Percentiles rank a stretch among this genome's conserved stretches.
phyloP scores from a whole-genome alignment of 208 protist genomes.

The Acanthamoeba sp. region DNA sequence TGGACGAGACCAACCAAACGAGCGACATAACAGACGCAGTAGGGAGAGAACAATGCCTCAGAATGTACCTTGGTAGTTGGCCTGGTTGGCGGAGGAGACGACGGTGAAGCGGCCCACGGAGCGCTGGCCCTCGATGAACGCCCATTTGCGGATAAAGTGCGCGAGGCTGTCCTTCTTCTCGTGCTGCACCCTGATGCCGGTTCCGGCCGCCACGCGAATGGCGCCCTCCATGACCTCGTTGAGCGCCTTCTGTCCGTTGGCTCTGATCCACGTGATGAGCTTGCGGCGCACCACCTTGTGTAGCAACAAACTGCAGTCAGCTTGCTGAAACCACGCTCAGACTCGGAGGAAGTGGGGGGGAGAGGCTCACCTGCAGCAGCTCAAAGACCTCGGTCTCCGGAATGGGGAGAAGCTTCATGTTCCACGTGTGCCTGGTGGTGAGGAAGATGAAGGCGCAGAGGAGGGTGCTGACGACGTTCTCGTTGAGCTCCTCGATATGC shows the following conservation, averaged over 20 bases:
- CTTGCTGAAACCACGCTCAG: no score
- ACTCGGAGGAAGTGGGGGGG: no score
- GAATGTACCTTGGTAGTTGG: neutral
- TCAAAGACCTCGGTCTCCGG: conserved; percentile 87
- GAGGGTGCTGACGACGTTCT: conserved; percentile 66
- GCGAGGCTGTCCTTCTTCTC: neutral
- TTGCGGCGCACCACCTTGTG: conserved; percentile 78
- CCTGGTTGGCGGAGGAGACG: conserved; percentile 47
- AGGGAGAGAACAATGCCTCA: neutral
- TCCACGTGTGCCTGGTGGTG: conserved; percentile 83
- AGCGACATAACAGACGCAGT: neutral
- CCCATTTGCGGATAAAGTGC: conserved; percentile 75
- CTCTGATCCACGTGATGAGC: conserved; percentile 72
- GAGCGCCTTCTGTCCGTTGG: conserved; percentile 64
- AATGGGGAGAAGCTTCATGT: conserved; percentile 75
- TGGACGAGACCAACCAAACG: no score
- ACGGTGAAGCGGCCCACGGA: conserved; percentile 80
- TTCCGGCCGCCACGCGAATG: conserved; percentile 80
- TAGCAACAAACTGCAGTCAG: no score
- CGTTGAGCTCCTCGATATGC: conserved; percentile 41
- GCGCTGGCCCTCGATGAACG: conserved; percentile 78
- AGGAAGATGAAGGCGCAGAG: conserved; percentile 83
- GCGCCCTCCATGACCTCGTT: conserved; percentile 81
- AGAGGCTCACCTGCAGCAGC: conserved; percentile 74
- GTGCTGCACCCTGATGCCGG: conserved; percentile 48